phyloP scores from a whole-genome alignment of 768 basidiomycete genomes.

The Boletus reticulatus region DNA sequence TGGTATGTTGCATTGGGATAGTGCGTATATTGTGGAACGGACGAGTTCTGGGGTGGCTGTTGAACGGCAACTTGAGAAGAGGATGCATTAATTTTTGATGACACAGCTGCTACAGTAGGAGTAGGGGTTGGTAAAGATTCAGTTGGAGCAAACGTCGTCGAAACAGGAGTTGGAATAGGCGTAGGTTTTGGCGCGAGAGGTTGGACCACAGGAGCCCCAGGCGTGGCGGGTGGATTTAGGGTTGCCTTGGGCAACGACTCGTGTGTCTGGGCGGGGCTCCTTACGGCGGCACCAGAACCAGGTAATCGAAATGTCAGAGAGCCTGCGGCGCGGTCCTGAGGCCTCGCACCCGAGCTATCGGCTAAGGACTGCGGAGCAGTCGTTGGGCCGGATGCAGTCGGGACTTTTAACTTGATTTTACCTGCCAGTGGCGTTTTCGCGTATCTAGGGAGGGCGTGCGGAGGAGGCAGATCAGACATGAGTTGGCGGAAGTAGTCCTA shows the following conservation, averaged over 20 bases:
- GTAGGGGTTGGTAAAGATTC: constrained; percentile 21
- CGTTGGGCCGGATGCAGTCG: constrained; percentile 32
- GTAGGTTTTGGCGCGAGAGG: constrained; percentile 28
- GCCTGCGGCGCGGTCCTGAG: constrained; percentile 15
- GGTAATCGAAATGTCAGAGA: constrained; percentile 25
- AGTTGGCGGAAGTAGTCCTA: constrained; percentile 74
- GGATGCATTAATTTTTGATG: constrained; percentile 20
- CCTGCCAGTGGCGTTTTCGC: constrained; percentile 41
- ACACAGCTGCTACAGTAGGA: constrained; percentile 8
- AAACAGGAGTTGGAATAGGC: constrained; percentile 13
- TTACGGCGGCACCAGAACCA: constrained; percentile 16
- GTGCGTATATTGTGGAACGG: constrained; percentile 40
- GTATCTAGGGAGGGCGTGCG: constrained; percentile 63
- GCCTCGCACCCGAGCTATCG: constrained; percentile 15
- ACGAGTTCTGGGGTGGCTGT: constrained; percentile 34
- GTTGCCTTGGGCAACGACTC: constrained; percentile 23
- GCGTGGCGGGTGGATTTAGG: constrained; percentile 4
- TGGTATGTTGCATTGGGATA: constrained; percentile 58
- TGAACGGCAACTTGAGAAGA: constrained; percentile 34
- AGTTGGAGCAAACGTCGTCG: constrained; percentile 22
- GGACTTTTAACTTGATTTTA: constrained; percentile 75
- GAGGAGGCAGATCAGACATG: constrained; percentile 75
- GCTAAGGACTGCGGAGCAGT: constrained; percentile 10
- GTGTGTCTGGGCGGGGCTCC: constrained; percentile 20
- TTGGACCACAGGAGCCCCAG: constrained; percentile 13